Conservation (phyloP, 371 early-diverging fungal species). For the Haplosporangium sp. region DNA sequence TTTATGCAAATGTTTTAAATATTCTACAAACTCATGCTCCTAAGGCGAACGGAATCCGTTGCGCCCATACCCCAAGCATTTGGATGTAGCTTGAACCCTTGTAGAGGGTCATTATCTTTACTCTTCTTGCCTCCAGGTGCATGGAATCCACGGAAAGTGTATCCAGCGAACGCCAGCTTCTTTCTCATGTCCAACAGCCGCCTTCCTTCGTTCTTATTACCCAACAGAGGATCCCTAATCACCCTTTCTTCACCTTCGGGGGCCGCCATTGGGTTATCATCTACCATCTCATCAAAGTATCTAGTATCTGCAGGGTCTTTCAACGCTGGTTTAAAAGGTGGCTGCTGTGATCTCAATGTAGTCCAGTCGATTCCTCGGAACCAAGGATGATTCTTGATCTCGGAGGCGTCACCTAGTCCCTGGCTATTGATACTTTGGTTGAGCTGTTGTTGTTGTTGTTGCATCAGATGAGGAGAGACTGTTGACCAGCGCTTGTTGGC, state of each 20-base stretch:
- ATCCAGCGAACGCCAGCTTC: slow-evolving; percentile 72
- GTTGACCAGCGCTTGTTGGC: slow-evolving; percentile 57
- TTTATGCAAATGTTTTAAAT: background rate
- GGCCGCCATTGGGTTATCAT: slow-evolving; percentile 61
- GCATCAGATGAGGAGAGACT: slow-evolving; percentile 53
- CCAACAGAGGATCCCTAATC: slow-evolving; percentile 48
- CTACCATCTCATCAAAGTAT: slow-evolving; percentile 72
- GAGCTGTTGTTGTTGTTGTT: slow-evolving; percentile 41
- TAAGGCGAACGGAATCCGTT: slow-evolving; percentile 51
- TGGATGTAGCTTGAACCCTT: slow-evolving; percentile 40
- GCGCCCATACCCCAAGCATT: slow-evolving; percentile 50
- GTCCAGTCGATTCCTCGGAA: slow-evolving; percentile 83
- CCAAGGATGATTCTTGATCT: slow-evolving; percentile 82
- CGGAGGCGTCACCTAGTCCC: slow-evolving; percentile 52
- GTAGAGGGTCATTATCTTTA: slow-evolving; percentile 28
- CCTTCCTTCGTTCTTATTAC: slow-evolving; percentile 58
- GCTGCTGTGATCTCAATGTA: slow-evolving; percentile 67
- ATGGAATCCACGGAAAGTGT: slow-evolving; percentile 65
- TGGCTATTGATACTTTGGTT: slow-evolving; percentile 39
- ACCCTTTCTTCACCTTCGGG: slow-evolving; percentile 56
- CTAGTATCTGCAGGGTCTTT: slow-evolving; percentile 63
- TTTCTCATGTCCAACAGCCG: slow-evolving; percentile 68
- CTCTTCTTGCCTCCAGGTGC: slow-evolving; percentile 51
- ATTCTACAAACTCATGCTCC: slow-evolving; percentile 51
- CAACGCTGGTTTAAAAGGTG: slow-evolving; percentile 75